Percentiles rank a stretch among this genome's conserved stretches.
Conservation (phyloP, 2,329 filamentous ascomycete genomes). For the Catunica adiposa region DNA sequence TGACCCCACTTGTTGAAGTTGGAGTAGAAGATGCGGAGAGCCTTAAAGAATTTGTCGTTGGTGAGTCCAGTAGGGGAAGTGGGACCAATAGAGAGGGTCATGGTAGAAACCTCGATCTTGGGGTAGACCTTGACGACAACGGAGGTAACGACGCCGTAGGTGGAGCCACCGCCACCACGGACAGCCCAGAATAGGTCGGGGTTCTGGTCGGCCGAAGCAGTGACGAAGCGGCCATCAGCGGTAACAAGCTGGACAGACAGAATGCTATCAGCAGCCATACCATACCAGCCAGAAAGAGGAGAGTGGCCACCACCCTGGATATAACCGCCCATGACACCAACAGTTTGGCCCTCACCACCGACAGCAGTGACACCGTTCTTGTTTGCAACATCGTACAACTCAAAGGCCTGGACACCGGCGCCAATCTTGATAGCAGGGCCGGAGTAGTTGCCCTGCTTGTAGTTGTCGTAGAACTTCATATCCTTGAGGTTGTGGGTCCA, state of each 20-base stretch:
- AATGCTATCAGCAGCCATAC: constrained; percentile 34
- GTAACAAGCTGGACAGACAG: constrained; percentile 32
- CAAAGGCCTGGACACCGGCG: constrained; percentile 34
- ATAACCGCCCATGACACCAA: constrained; percentile 39
- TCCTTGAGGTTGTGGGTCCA: constrained; percentile 27
- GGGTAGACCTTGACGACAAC: constrained; percentile 23
- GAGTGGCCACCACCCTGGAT: constrained; percentile 40
- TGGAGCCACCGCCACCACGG: constrained; percentile 28
- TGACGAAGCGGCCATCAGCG: constrained; percentile 28
- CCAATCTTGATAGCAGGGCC: constrained; percentile 37
- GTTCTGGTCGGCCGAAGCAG: constrained; percentile 26
- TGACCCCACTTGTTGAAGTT: constrained; percentile 16
- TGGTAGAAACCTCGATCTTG: constrained; percentile 22
- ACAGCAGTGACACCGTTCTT: constrained; percentile 17
- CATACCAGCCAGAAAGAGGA: constrained; percentile 22
- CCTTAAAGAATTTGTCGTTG: constrained; percentile 22
- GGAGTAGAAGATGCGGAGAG: constrained; percentile 23
- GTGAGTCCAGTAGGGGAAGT: constrained; percentile 21
- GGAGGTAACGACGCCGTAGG: constrained; percentile 28
- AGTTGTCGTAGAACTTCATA: constrained; percentile 27
- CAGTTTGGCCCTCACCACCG: constrained; percentile 25
- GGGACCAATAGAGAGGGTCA: constrained; percentile 19
- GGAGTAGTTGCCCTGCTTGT: constrained; percentile 26
- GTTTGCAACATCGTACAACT: constrained; percentile 26
- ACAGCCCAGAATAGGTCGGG: constrained; percentile 34